Evolutionary conservation across 2,329 filamentous ascomycete species (phyloP).

Genomic region (Penicillium sp.): DNA sequence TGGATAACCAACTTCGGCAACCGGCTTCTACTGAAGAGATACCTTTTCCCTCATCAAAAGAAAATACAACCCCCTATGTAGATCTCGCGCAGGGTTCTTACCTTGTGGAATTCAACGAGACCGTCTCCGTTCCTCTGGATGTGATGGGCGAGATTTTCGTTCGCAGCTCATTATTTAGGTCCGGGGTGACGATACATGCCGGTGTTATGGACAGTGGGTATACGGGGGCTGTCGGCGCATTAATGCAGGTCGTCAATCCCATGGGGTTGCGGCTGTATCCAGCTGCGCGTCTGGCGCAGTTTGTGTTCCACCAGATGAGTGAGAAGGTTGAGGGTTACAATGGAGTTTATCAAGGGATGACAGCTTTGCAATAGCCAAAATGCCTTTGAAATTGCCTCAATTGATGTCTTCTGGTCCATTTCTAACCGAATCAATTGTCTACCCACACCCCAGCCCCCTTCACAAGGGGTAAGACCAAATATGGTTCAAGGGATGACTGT

Average conservation of each 20-base stretch:
- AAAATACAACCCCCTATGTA: conserved; percentile 12
- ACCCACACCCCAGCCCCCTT: no score
- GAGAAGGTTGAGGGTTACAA: conserved; percentile 39
- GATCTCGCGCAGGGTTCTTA: conserved; percentile 34
- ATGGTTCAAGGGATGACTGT: no score
- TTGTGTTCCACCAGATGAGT: conserved; percentile 41
- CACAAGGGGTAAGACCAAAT: no score
- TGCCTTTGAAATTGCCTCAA: no score
- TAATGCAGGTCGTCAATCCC: conserved; percentile 40
- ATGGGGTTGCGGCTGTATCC: conserved; percentile 34
- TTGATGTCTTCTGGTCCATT: neutral
- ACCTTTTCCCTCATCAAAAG: conserved; percentile 5
- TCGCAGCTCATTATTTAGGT: conserved; percentile 43
- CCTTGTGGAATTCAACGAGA: conserved; percentile 39
- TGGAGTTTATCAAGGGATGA: conserved; percentile 37
- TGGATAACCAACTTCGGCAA: conserved; percentile 30
- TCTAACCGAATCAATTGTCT: no score
- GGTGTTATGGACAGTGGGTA: conserved; percentile 47
- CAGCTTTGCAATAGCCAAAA: neutral
- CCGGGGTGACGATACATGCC: conserved; percentile 37
- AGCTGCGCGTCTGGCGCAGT: conserved; percentile 41
- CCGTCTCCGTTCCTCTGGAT: conserved; percentile 38
- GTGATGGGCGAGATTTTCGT: conserved; percentile 42
- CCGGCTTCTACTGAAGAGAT: conserved; percentile 21
- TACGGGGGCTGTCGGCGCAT: conserved; percentile 40